These are phyloP conservation scores for Mimosa pudica DNA, from an alignment of 306 rosid species.

Conservation along the genomic window DNA sequence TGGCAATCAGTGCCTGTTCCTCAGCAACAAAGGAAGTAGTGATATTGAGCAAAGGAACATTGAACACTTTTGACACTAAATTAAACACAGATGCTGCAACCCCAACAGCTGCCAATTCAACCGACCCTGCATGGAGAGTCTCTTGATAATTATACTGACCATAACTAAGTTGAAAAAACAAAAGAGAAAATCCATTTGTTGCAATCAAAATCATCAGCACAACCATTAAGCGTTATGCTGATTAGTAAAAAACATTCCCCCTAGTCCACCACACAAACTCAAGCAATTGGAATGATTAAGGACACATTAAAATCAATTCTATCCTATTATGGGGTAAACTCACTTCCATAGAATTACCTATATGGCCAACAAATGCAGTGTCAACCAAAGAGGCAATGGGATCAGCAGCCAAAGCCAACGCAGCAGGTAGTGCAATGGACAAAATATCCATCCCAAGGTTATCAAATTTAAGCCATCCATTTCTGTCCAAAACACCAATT, in stretches of 20 bases:
- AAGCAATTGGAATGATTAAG: constrained; percentile 11
- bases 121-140: constrained; percentile 62
- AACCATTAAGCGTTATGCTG: not conserved
- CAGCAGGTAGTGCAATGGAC: constrained; percentile 94
- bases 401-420: constrained; percentile 85
- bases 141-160: constrained; percentile 19
- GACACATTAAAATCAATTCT: not conserved
- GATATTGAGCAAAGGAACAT: constrained; percentile 77
- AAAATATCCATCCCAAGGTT: constrained; percentile 69
- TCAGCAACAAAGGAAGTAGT: constrained; percentile 97
- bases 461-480: constrained; percentile 52
- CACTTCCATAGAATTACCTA: constrained; percentile 58
- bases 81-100: constrained; percentile 85
- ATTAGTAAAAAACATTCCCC: constrained; percentile 3
- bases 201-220: constrained; percentile 14
- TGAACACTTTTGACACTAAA: constrained; percentile 80
- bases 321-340: not conserved
- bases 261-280: not conserved
- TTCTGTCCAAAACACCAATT: constrained; percentile 32
- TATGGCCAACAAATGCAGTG: constrained; percentile 88
- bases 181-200: not conserved
- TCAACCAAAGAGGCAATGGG: constrained; percentile 87
- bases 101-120: constrained; percentile 93
- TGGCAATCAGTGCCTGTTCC: constrained; percentile 63
- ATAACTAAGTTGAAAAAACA: constrained; percentile 14